Base-by-base conservation (phyloP, 2,329 filamentous ascomycete genomes). In the Cryphonectria naterciae region DNA sequence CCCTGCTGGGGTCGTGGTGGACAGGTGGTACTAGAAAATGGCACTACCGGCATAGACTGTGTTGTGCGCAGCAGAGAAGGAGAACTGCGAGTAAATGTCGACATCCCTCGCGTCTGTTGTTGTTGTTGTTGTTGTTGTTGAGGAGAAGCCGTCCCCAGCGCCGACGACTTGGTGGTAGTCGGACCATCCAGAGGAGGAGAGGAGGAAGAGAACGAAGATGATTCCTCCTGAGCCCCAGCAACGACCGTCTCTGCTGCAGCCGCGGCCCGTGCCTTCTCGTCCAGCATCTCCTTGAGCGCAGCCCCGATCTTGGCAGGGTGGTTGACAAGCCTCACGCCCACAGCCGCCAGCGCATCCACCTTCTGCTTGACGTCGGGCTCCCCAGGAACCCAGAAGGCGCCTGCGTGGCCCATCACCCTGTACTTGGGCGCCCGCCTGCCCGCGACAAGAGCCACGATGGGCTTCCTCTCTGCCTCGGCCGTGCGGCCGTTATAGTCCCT, bases 331-430 rank as follows among this genome's bases (percentile, higher is more conserved):
- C 86, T 87, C 0, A 88, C 91, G 2, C 92, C 92, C 17, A 87
- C 92, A 69, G 85, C 82, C 77, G 89, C 82, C n/a, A 95, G 83
- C 1, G 88, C 86, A 58, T 85, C 85, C 72, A 91, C 88, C 80
- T 95, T 95, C n/a, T 85, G 84, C 54, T 84, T 81, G 0, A 90
- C 88, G 72, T 85, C 85, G 4, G 89, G 87, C 77, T 95, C 92
- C 28, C 90, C 91, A 8, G 89, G 85, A 1, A 89, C 85, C 68
- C 85, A 84, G 83, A 92, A 93, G 19, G 93, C 93, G 60, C 93
- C 93, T 13, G 92, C 91, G 78, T 95, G 93, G 13, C 93, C 93
- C 92, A 95, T 94, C 60, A 93, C 86, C 32, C 87, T 86, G 19
- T 89, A 89, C 22, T 84, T 82, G 7, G 86, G 85, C n/a, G 90